A percentile compares a stretch with the other conserved stretches of the same genome.
These are phyloP conservation scores for Penicillium diatomitis DNA, from an alignment of 495 filamentous ascomycete species.

Conservation along the genomic window DNA sequence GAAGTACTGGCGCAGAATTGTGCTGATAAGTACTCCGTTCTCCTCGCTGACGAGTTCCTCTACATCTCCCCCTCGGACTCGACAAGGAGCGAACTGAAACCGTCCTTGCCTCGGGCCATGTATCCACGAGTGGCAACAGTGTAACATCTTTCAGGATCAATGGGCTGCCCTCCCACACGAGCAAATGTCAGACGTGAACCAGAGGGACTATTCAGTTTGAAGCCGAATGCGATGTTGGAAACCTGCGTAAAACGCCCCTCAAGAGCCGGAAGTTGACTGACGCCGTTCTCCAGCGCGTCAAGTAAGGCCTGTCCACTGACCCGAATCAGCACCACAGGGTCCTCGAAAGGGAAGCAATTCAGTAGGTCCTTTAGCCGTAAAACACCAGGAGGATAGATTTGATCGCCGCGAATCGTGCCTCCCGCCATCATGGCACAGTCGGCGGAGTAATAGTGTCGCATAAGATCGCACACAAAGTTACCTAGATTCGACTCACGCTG, in stretches of 20 bases:
- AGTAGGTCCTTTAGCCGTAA: conserved; percentile 66
- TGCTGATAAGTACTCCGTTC: conserved; percentile 74
- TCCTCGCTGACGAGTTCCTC: conserved; percentile 77
- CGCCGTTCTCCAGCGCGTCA: conserved; percentile 72
- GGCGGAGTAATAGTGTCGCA: conserved; percentile 68
- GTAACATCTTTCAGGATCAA: conserved; percentile 54
- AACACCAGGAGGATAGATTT: conserved; percentile 75
- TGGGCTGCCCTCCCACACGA: conserved; percentile 46
- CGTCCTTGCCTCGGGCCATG: conserved; percentile 82
- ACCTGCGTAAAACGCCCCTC: conserved; percentile 73
- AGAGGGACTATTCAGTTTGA: conserved; percentile 47
- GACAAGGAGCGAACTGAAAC: conserved; percentile 63
- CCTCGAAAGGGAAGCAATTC: conserved; percentile 85
- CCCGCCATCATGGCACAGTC: conserved; percentile 81
- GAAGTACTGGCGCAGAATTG: conserved; percentile 82
- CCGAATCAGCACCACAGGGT: conserved; percentile 72
- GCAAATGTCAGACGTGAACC: conserved; percentile 55
- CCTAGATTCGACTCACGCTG: conserved; percentile 70
- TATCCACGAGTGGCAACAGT: conserved; percentile 69
- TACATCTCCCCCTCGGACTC: conserved; percentile 60
- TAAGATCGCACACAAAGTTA: conserved; percentile 86
- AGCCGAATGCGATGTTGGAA: conserved; percentile 66
- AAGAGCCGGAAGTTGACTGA: conserved; percentile 69
- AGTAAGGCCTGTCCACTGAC: conserved; percentile 56
- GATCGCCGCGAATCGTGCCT: conserved; percentile 84